phyloP scores from a whole-genome alignment of 1,139 yeast species.

The Magnusiomyces paraingens region DNA sequence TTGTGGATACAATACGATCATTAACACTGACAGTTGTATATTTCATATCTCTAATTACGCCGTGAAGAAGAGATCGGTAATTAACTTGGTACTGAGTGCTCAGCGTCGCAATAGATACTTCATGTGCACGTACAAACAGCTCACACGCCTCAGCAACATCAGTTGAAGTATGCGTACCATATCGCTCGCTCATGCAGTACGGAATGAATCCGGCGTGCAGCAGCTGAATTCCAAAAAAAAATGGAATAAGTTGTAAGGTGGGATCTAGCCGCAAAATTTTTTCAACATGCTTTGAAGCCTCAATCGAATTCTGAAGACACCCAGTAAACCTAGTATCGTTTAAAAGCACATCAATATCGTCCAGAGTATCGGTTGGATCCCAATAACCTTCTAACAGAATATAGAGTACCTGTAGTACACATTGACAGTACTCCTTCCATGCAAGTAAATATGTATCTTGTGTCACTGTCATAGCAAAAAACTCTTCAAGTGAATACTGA shows the following conservation, averaged over 20 bases:
- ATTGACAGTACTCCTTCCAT: conserved; percentile 26
- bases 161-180: conserved; percentile 28
- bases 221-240: conserved; percentile 28
- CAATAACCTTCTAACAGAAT: conserved; percentile 24
- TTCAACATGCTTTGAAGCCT: conserved; percentile 26
- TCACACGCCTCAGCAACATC: conserved; percentile 32
- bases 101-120: conserved; percentile 31
- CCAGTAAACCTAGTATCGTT: conserved; percentile 23
- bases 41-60: conserved; percentile 22
- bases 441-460: conserved; percentile 17
- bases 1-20: conserved; percentile 21
- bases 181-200: conserved; percentile 27
- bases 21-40: conserved; percentile 17
- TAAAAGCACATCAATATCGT: conserved; percentile 23
- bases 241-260: conserved; percentile 27
- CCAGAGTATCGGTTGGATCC: conserved; percentile 26
- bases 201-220: conserved; percentile 28
- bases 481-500: conserved; percentile 22
- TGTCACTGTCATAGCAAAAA: conserved; percentile 11
- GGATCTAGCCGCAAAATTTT: conserved; percentile 25
- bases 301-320: conserved; percentile 25
- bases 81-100: conserved; percentile 32
- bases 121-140: conserved; percentile 31
- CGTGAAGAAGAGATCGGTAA: conserved; percentile 29
- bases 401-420: conserved; percentile 24